Conservation (phyloP, 441 rosid genomes). For the Jatropha podagrica region DNA sequence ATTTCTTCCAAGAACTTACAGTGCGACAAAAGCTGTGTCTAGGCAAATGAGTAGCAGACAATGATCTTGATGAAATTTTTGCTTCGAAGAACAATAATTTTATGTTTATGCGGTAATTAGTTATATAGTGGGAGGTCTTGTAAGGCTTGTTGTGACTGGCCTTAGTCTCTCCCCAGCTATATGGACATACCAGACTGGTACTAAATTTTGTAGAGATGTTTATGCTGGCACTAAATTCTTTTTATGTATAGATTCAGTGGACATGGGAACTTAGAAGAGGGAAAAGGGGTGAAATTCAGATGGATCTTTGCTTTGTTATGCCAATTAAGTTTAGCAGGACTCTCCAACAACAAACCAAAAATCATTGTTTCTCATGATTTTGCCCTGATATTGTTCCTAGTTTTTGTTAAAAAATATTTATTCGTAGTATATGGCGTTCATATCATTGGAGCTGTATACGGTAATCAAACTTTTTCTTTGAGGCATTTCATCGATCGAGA, state of each 20-base stretch:
- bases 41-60: slow-evolving; percentile 33
- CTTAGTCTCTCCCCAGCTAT: slow-evolving; percentile 1
- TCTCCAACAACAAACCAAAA: background rate
- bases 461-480: too few species aligned
- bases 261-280: background rate
- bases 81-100: slow-evolving; percentile 1
- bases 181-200: slow-evolving; percentile 19
- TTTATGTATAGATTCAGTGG: background rate
- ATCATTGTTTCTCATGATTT: background rate
- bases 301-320: background rate
- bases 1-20: slow-evolving; percentile 49
- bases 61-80: slow-evolving; percentile 22
- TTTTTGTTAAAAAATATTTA: background rate
- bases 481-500: too few species aligned
- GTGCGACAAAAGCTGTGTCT: slow-evolving; percentile 44
- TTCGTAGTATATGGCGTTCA: background rate
- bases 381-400: background rate
- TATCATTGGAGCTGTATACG: too few species aligned
- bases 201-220: slow-evolving; percentile 38
- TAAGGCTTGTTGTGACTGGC: background rate
- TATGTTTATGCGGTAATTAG: slow-evolving; percentile 14
- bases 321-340: background rate
- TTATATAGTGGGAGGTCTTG: slow-evolving; percentile 7
- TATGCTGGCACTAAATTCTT: slow-evolving; percentile 6
- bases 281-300: background rate